Base-by-base conservation (phyloP, 2,329 filamentous ascomycete species). In the Colletotrichum theobromicola region DNA sequence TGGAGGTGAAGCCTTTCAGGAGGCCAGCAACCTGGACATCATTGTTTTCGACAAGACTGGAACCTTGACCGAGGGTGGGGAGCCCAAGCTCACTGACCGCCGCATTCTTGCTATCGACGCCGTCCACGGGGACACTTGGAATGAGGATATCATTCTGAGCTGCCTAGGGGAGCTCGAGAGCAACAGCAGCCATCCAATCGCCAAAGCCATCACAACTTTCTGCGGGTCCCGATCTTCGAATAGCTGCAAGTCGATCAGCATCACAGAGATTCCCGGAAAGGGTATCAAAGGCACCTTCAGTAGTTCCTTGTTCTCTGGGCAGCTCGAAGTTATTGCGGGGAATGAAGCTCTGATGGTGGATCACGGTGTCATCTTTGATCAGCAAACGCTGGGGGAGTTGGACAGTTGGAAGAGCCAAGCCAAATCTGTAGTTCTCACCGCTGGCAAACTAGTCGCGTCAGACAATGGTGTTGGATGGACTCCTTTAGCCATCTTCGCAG, bases 41-140 rank as follows among this genome's bases (percentile, higher is more conserved):
- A 92, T 97, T 46, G 93, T 97, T 1, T 97, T 97, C 80, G 95
- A 97, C 87, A 97, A 97, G 87, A 97, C 95, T 0, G 95, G 95
- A 2, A 97, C 95, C 0, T 85, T 97, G 74, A 97, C 95, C 0
- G 87, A 93, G 78, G 87, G 94, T 6, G 94, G 93, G 6, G 92
- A 94, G 76, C 94, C 94, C 0, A 90, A 87, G 30, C 91, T 96
- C 26, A 94, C 91, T 0, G 88, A 92, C 76, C 79, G 83, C 58
- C 67, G 89, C 5, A 87, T 86, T 50, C 82, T 83, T 1, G 83
- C 82, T 32, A 78, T 79, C 28, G 79, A 79, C 7, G 78, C 79
- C 4, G 75, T 53, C n/a, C 21, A 16, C 12, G 6, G 26, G 21
- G 77, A 77, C 34, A 42, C 13, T 62, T 58, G 53, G 77, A 92